These are phyloP conservation scores for Biscutella laevigata DNA, from an alignment of 441 rosid genomes.

Conservation along the genomic window DNA sequence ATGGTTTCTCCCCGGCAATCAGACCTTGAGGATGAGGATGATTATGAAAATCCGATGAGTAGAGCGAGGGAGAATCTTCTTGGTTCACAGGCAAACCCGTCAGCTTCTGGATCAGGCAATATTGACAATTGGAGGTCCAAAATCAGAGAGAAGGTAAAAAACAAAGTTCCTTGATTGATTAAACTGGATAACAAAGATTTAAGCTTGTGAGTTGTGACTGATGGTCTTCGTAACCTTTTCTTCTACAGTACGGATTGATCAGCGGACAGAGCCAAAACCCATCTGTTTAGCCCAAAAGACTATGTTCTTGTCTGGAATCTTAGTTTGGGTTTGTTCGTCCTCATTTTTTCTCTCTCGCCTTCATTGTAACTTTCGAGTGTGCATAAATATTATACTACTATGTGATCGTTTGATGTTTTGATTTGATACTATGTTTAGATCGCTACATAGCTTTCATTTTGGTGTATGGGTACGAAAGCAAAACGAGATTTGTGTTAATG, in stretches of 20 bases:
- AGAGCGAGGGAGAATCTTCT: conserved; percentile 65
- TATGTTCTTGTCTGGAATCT: neutral
- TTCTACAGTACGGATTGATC: conserved; percentile 20
- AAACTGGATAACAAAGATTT: neutral
- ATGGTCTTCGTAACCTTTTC: neutral
- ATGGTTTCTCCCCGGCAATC: conserved; percentile 44
- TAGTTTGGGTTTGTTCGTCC: conserved; percentile 2
- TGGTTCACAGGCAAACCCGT: conserved; percentile 45
- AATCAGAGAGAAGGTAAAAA: conserved; percentile 65
- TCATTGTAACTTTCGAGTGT: conserved; percentile 10
- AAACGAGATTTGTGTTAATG: conserved; percentile 10
- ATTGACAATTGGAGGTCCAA: conserved; percentile 50
- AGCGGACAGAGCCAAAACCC: conserved; percentile 23
- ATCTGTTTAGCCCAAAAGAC: conserved; percentile 10
- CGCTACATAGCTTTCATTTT: neutral
- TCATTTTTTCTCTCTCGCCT: neutral
- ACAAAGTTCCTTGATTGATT: neutral
- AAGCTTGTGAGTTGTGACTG: neutral
- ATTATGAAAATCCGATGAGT: conserved; percentile 45
- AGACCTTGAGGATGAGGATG: conserved; percentile 53
- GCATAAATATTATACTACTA: neutral
- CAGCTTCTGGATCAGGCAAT: conserved; percentile 41
- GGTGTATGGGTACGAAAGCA: conserved; percentile 14
- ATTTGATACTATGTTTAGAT: neutral
- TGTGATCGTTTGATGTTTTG: neutral